Evolutionary conservation across 192 early-diverging fungal species (phyloP).

Genomic region (Coemansia sp.): DNA sequence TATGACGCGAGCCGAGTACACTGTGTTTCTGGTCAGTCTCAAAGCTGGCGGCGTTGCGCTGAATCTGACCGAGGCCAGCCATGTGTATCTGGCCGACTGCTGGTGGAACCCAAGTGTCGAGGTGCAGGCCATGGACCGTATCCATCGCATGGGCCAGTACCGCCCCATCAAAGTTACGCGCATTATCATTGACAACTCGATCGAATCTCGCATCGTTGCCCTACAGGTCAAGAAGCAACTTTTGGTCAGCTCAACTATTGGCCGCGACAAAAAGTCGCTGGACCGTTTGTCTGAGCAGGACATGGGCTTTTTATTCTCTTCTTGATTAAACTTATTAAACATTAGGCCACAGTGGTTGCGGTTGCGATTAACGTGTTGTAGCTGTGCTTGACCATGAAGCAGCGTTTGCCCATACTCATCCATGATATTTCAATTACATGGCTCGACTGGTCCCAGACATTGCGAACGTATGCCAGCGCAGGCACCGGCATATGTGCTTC

Average conservation of each 20-base stretch:
- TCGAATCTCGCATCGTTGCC: constrained; percentile 86
- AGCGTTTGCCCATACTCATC: not conserved
- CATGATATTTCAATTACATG: constrained; percentile 24
- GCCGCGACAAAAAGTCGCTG: constrained; percentile 74
- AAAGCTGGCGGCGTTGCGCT: constrained; percentile 93
- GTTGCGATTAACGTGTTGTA: not conserved
- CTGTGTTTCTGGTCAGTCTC: constrained; percentile 84
- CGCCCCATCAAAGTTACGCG: constrained; percentile 87
- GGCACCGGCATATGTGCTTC: constrained; percentile 15
- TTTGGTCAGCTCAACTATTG: constrained; percentile 85
- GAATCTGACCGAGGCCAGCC: constrained; percentile 87
- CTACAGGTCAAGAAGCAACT: constrained; percentile 93
- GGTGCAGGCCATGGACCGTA: constrained; percentile 90
- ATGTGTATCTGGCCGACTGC: constrained; percentile 70
- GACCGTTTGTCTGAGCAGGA: constrained; percentile 73
- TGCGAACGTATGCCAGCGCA: constrained; percentile 16
- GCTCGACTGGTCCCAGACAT: constrained; percentile 4
- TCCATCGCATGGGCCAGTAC: constrained; percentile 89
- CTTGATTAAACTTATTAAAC: constrained; percentile 40
- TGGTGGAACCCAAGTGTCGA: constrained; percentile 71
- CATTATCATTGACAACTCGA: constrained; percentile 90
- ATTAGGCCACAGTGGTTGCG: not conserved
- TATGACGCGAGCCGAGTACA: constrained; percentile 75
- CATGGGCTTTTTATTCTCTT: constrained; percentile 80
- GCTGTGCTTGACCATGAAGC: constrained; percentile 15